phyloP scores from a whole-genome alignment of 345 rosid genomes.

The Raphanus sativus region DNA sequence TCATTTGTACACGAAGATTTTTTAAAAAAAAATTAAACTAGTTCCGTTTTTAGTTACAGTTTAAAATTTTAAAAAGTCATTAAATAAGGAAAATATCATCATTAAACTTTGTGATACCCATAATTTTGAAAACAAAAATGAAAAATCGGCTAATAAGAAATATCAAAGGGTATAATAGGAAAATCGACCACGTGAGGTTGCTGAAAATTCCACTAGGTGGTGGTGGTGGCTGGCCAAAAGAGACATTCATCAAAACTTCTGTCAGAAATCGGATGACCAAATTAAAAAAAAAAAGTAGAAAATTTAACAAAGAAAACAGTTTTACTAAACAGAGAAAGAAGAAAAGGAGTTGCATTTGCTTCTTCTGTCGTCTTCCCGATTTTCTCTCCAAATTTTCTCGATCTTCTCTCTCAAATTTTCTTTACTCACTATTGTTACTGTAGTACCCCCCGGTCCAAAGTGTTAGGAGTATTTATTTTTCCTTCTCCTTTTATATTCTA shows the following conservation, averaged over 20 bases:
- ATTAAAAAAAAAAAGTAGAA: neutral
- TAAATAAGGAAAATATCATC: conserved; percentile 20
- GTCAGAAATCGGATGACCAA: conserved; percentile 13
- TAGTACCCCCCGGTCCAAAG: neutral
- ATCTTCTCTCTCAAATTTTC: conserved; percentile 4
- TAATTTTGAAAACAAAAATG: conserved; percentile 11
- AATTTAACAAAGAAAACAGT: conserved; percentile 20
- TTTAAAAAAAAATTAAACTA: neutral
- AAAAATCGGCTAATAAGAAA: conserved; percentile 11
- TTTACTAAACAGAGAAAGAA: conserved; percentile 27
- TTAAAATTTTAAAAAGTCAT: neutral
- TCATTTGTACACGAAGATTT: neutral
- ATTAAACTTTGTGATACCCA: conserved; percentile 25
- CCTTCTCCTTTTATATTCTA: neutral
- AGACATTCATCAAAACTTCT: conserved; percentile 27
- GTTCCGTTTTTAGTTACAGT: neutral
- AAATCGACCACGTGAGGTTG: conserved; percentile 14
- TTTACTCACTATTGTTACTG: conserved; percentile 27
- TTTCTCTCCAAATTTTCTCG: conserved; percentile 19
- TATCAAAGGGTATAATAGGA: conserved; percentile 10
- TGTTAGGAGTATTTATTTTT: neutral
- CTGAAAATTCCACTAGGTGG: conserved; percentile 28
- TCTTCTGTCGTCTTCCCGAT: neutral
- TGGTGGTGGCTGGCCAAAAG: conserved; percentile 10
- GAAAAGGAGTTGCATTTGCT: conserved; percentile 28